Base-by-base conservation (phyloP, 1,284 basidiomycete species). In the Vanrija sp. region DNA sequence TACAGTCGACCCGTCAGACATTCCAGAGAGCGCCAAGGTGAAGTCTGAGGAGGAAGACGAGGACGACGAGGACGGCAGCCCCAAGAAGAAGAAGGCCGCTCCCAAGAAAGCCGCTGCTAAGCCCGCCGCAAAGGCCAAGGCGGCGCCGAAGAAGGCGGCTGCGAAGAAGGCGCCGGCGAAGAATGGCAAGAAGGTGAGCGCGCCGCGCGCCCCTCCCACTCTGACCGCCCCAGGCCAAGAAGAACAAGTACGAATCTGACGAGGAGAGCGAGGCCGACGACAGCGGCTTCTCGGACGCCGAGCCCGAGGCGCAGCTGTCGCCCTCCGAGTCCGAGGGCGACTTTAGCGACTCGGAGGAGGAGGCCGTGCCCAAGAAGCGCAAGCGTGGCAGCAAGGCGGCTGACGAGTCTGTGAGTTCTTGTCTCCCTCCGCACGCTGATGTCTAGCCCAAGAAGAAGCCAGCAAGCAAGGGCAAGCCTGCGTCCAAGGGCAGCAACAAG, bases 1-100 rank as follows among this genome's bases (percentile, higher is more conserved):
- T 4, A 24, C 45, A 68, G 86, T 91, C 47, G 87, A 83, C 12
- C 83, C 85, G 16, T 88, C 85, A 61, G 89, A 91, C 64, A 82
- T 90, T 25, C 88, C 89, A 3, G 84, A 83, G 31, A 78, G 77
- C 16, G 88, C 88, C 1, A 79, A 78, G 53, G n/a, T 16, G 35
- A 31, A 51, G 45, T 36, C 45, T 53, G 54, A 35, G 23, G 42
- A 55, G 49, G 37, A 42, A 24, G 47, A 53, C 9, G 54, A 59
- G 31, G 49, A 52, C n/a, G 54, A 47, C 19, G 71, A 69, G 5
- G 57, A 53, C 15, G 56, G 19, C 6, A 37, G 45, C 12, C 46
- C 46, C n/a, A 47, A 47, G 39, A 45, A 47, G 50, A 49, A 49
- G 37, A 52, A 48, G 42, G 45, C 49, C 14, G 36, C 45, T 10